These are phyloP conservation scores for Capsicum baccatum DNA, from an alignment of 257 asterid species.

Conservation along the genomic window DNA sequence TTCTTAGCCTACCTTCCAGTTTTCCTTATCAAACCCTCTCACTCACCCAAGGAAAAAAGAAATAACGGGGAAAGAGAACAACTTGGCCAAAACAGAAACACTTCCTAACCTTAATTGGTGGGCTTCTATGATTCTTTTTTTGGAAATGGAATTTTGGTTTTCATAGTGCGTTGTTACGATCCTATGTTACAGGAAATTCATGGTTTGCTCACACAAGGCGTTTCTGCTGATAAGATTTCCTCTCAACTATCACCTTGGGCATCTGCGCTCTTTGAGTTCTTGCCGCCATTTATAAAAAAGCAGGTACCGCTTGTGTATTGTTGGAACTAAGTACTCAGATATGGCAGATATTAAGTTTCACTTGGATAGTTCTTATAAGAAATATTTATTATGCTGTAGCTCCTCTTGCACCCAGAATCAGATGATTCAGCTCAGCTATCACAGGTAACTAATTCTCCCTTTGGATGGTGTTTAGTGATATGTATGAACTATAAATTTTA, in stretches of 20 bases:
- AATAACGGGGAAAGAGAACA: constrained; percentile 8
- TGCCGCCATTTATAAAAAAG: constrained; percentile 83
- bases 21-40: background rate
- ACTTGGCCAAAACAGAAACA: background rate
- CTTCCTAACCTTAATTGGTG: background rate
- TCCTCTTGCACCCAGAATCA: constrained; percentile 91
- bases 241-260: constrained; percentile 98
- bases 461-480: constrained; percentile 28
- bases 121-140: constrained; percentile 17
- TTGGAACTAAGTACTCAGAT: background rate
- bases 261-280: constrained; percentile 83
- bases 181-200: constrained; percentile 76
- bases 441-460: constrained; percentile 63
- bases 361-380: constrained; percentile 37
- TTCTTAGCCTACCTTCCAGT: background rate
- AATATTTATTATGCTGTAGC: constrained; percentile 50
- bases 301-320: constrained; percentile 54
- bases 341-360: constrained; percentile 14
- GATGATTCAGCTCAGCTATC: constrained; percentile 99
- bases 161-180: background rate
- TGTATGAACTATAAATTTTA: background rate
- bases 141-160: constrained; percentile 9
- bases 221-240: constrained; percentile 77
- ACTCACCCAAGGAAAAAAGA: background rate
- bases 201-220: constrained; percentile 79